Evolutionary conservation across 176 grass and related monocot species (phyloP).

Genomic region (Phoenix dactylifera): DNA sequence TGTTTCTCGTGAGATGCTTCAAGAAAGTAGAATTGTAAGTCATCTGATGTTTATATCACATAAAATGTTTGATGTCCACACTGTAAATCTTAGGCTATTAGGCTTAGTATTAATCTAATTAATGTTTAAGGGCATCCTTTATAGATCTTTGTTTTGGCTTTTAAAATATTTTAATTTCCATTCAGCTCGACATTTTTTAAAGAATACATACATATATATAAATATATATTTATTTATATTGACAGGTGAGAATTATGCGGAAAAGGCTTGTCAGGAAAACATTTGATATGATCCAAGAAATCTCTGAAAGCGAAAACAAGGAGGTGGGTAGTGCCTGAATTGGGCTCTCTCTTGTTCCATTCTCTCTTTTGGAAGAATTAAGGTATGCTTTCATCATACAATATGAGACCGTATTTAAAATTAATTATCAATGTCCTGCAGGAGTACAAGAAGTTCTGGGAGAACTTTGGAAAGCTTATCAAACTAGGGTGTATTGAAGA

Average conservation of each 20-base stretch:
- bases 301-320: slow-evolving; percentile 60
- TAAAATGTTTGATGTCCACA: too few species aligned
- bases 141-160: too few species aligned
- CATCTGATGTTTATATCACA: background rate
- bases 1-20: slow-evolving; percentile 92
- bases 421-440: slow-evolving; percentile 13
- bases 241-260: slow-evolving; percentile 82
- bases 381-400: too few species aligned
- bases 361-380: background rate
- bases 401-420: too few species aligned
- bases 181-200: too few species aligned
- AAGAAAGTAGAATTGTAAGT: slow-evolving; percentile 96
- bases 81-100: too few species aligned
- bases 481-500: slow-evolving; percentile 93
- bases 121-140: too few species aligned
- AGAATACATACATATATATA: too few species aligned
- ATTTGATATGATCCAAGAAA: slow-evolving; percentile 95
- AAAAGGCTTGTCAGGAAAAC: slow-evolving; percentile 96
- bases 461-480: slow-evolving; percentile 85
- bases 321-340: slow-evolving; percentile 29
- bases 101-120: too few species aligned
- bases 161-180: too few species aligned
- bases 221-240: too few species aligned
- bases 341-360: background rate
- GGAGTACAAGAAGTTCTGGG: slow-evolving; percentile 93